Base-by-base conservation (phyloP, 257 asterid species). In the Pogostemon cablin region DNA sequence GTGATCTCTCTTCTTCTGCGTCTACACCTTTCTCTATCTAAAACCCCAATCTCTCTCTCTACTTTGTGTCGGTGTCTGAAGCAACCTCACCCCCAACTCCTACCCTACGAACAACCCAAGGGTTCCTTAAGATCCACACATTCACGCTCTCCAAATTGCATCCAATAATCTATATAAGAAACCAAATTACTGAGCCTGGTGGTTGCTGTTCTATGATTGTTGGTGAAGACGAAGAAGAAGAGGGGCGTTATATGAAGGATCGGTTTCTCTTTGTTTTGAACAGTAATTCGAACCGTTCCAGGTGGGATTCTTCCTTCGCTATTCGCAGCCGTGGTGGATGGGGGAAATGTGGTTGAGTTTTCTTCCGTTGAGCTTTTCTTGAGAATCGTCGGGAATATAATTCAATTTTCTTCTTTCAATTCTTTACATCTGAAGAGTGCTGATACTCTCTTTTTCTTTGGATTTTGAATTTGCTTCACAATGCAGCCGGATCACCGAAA, bases 401-500 rank as follows among this genome's bases (percentile, higher is more conserved):
- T 52, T 72, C n/a, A 34, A 60, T 61, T 55, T 55, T 49, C 4
- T 44, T 71, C 9, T 17, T 82, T 69, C 49, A 15, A 47, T 65
- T 77, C 44, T 7, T 39, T 42, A 25, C 39, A 11, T 62, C 77
- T n/a, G 62, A 44, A 62, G 52, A 25, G 71, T 20, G 67, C 62
- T 52, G 59, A 47, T 57, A 48, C 56, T 25, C 44, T 70, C 5
- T 17, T 60, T 80, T 73, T 59, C 47, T 55, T 49, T 8, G 80
- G 9, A 12, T 62, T 76, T 74, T 65, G 48, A 52, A 25, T 48
- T 81, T 65, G 9, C 11, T 49, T 64, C 34, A 69, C 48, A 80
- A 87, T 88, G 97, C 96, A 86, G 92, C 83, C 90, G 54, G 96
- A 90, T 87, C 92, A 86, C 69, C 82, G 85, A 4, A 88, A 90